Percentiles rank a stretch among this genome's conserved stretches.
These are phyloP conservation scores for Epichloe sibirici DNA, from an alignment of 2,329 filamentous ascomycete genomes.

Conservation along the genomic window DNA sequence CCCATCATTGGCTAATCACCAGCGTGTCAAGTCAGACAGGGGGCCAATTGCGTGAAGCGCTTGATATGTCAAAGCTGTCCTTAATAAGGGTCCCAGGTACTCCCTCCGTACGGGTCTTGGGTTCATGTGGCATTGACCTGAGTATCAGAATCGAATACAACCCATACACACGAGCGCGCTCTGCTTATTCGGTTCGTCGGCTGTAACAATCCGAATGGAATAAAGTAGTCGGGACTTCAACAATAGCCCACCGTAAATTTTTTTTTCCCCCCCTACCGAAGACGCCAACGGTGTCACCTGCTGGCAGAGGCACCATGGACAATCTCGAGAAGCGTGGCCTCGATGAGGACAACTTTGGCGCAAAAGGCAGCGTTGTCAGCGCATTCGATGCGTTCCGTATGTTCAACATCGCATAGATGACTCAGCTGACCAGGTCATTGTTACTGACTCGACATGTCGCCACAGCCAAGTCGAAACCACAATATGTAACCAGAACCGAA, in stretches of 20 bases:
- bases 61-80: conserved; percentile 5
- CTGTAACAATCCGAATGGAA: background rate
- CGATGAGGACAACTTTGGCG: conserved; percentile 70
- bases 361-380: conserved; percentile 58
- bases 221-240: background rate
- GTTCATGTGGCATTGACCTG: background rate
- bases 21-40: background rate
- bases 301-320: conserved; percentile 47
- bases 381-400: conserved; percentile 96
- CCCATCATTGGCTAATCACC: background rate
- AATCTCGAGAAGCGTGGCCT: conserved; percentile 55
- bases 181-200: background rate
- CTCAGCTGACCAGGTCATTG: background rate
- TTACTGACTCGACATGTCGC: background rate
- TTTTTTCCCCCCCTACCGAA: background rate
- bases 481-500: conserved; percentile 74
- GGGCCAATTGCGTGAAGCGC: background rate
- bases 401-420: conserved; percentile 19
- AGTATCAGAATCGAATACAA: too few species aligned
- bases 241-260: background rate
- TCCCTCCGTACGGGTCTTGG: background rate
- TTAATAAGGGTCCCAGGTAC: background rate
- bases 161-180: background rate
- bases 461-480: conserved; percentile 85
- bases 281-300: background rate